phyloP scores from a whole-genome alignment of 2,329 filamentous ascomycete genomes.

The Golovinomyces cichoracearum region DNA sequence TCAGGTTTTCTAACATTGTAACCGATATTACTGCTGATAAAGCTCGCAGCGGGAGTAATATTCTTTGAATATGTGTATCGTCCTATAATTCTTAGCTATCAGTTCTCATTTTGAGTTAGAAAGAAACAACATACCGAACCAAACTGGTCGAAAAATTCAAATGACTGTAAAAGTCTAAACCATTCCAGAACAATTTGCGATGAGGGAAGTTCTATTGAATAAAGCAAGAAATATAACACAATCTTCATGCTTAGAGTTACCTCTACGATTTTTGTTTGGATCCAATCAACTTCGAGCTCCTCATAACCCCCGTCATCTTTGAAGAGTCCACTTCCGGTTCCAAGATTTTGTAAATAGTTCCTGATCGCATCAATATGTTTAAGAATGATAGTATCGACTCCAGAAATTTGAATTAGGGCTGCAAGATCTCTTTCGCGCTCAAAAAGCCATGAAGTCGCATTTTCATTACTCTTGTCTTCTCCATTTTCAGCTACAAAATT shows the following conservation, averaged over 20 bases:
- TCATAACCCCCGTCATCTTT: constrained; percentile 22
- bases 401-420: neutral
- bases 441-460: constrained; percentile 3
- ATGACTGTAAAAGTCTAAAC: constrained; percentile 46
- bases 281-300: constrained; percentile 31
- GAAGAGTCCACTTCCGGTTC: constrained; percentile 21
- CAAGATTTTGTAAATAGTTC: constrained; percentile 21
- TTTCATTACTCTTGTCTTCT: constrained; percentile 1
- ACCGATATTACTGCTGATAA: constrained; percentile 46
- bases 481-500: neutral
- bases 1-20: constrained; percentile 33
- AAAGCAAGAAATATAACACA: constrained; percentile 42
- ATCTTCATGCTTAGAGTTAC: constrained; percentile 48
- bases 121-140: constrained; percentile 19
- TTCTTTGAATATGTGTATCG: constrained; percentile 10
- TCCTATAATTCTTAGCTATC: constrained; percentile 5
- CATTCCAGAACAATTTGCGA: constrained; percentile 37
- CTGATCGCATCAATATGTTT: constrained; percentile 24
- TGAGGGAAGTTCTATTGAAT: constrained; percentile 29
- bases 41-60: constrained; percentile 40
- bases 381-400: constrained; percentile 5
- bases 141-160: constrained; percentile 42
- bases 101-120: neutral
- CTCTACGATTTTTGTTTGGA: constrained; percentile 38
- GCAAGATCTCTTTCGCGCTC: constrained; percentile 4